Conservation (phyloP, 1,284 basidiomycete genomes). For the Trametes hirsuta region DNA sequence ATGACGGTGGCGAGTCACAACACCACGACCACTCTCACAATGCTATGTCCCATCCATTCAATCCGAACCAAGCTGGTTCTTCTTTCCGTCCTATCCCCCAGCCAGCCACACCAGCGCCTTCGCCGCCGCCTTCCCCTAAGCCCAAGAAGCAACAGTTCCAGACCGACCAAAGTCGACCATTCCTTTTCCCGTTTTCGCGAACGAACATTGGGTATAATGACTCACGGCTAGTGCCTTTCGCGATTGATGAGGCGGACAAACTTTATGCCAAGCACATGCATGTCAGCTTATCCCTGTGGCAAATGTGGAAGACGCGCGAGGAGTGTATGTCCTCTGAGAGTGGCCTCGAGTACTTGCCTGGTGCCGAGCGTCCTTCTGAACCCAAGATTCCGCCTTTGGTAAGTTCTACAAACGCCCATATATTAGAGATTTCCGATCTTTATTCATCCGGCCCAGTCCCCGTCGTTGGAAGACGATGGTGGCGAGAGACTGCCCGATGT, state of each 20-base stretch:
- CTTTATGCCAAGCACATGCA: constrained; percentile 93
- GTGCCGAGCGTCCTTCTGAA: constrained; percentile 50
- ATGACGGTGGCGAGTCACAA: constrained; percentile 66
- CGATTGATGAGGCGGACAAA: constrained; percentile 94
- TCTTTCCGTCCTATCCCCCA: constrained; percentile 61
- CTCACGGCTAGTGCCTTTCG: constrained; percentile 82
- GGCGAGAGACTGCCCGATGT: constrained; percentile 69
- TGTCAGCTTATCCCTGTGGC: constrained; percentile 85
- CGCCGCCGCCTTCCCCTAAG: constrained; percentile 87
- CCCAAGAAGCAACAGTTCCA: constrained; percentile 99
- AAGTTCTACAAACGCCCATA: constrained; percentile 20
- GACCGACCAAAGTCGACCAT: constrained; percentile 94
- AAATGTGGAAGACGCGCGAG: constrained; percentile 95
- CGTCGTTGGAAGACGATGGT: constrained; percentile 56
- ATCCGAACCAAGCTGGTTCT: constrained; percentile 46
- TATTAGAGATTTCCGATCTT: not conserved
- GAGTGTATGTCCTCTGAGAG: constrained; percentile 95
- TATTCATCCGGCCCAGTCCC: constrained; percentile 13
- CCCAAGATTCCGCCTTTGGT: constrained; percentile 42
- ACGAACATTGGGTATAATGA: constrained; percentile 46
- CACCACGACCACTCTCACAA: constrained; percentile 43
- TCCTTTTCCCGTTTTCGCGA: constrained; percentile 92
- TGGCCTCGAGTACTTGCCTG: constrained; percentile 81
- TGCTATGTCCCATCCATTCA: constrained; percentile 47
- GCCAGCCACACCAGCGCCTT: constrained; percentile 85